Evolutionary conservation across 192 early-diverging fungal genomes (phyloP).

Genomic region (Geranomyces variabilis): DNA sequence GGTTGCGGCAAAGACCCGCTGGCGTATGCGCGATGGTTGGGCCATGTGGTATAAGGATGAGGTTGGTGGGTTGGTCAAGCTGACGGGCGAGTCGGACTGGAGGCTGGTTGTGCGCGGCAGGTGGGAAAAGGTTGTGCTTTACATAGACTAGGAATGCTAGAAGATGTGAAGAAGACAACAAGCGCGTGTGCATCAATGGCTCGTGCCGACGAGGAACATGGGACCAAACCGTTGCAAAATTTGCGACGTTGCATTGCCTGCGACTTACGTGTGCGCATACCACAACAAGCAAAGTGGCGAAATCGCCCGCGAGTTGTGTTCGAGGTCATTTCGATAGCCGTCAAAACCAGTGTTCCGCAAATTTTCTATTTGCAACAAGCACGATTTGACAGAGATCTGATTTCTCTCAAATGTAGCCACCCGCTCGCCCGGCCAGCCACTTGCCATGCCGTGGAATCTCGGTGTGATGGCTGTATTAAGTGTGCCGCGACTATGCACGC

Average conservation of each 20-base stretch:
- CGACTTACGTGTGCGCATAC: constrained; percentile 1
- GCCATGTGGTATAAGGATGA: constrained; percentile 46
- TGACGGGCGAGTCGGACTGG: constrained; percentile 43
- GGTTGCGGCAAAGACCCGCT: constrained; percentile 29
- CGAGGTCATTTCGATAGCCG: background rate
- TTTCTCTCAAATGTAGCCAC: constrained; percentile 1
- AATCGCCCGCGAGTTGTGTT: constrained; percentile 1
- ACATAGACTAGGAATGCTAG: constrained; percentile 16
- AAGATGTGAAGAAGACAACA: constrained; percentile 4
- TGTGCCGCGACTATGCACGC: constrained; percentile 5
- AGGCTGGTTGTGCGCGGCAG: constrained; percentile 30
- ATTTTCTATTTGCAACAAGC: background rate
- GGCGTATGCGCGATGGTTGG: constrained; percentile 7
- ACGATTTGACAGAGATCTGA: background rate
- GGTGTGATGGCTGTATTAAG: background rate
- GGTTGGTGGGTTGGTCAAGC: constrained; percentile 25
- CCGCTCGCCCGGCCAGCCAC: background rate
- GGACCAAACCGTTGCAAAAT: constrained; percentile 3
- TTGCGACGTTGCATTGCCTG: background rate
- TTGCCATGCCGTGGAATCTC: background rate
- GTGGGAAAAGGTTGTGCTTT: constrained; percentile 31
- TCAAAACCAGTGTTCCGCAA: background rate
- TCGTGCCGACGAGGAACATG: background rate
- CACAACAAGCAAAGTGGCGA: constrained; percentile 1
- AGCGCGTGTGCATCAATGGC: constrained; percentile 1